These are phyloP conservation scores for Raphanus hybrid DNA, from an alignment of 441 rosid species.

Conservation along the genomic window DNA sequence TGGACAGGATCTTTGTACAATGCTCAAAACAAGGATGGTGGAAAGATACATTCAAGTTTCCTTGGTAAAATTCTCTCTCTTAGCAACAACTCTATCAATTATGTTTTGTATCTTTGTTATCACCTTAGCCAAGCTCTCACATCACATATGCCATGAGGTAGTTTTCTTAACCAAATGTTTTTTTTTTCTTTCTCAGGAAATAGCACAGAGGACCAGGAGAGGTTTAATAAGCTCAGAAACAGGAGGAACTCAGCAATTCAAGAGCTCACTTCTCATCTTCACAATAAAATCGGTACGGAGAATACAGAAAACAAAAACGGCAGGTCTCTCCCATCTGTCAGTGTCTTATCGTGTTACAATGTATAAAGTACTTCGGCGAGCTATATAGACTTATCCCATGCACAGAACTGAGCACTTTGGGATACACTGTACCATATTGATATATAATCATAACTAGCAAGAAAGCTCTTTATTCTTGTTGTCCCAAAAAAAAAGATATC, in stretches of 20 bases:
- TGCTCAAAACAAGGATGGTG: slow-evolving; percentile 89
- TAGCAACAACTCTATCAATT: background rate
- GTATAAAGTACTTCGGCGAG: slow-evolving; percentile 16
- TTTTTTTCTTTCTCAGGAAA: slow-evolving; percentile 29
- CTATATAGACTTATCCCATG: background rate
- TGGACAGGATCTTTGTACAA: slow-evolving; percentile 60
- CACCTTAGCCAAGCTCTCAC: slow-evolving; percentile 11
- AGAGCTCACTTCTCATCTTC: slow-evolving; percentile 30
- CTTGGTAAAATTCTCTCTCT: slow-evolving; percentile 51
- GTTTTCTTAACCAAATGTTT: slow-evolving; percentile 28
- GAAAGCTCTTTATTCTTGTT: background rate
- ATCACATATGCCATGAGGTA: slow-evolving; percentile 1
- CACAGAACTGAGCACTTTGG: slow-evolving; percentile 1
- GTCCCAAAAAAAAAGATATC: background rate
- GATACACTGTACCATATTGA: background rate
- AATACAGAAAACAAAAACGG: slow-evolving; percentile 13
- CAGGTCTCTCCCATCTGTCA: slow-evolving; percentile 15
- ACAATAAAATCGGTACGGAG: slow-evolving; percentile 31
- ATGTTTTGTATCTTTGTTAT: slow-evolving; percentile 17
- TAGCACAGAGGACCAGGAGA: slow-evolving; percentile 21
- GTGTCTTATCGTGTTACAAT: slow-evolving; percentile 27
- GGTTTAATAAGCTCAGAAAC: slow-evolving; percentile 7
- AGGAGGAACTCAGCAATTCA: slow-evolving; percentile 25
- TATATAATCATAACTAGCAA: background rate
- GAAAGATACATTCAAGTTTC: slow-evolving; percentile 85